These are phyloP conservation scores for Myxozyma geophila DNA, from an alignment of 805 yeast genomes.

Conservation along the genomic window DNA sequence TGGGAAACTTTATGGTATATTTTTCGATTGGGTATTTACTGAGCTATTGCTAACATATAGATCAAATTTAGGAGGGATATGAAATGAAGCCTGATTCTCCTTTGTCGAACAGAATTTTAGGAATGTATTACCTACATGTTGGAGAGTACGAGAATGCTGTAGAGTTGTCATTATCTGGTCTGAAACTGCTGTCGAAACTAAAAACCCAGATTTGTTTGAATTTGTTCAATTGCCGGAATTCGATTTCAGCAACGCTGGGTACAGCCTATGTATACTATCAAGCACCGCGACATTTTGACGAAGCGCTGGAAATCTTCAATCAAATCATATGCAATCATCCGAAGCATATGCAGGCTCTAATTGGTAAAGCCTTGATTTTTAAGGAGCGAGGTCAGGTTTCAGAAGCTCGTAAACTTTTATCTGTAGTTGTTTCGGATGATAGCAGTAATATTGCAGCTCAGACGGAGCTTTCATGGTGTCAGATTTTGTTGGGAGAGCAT, in stretches of 20 bases:
- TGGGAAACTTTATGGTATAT: constrained; percentile 18
- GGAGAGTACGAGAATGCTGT: constrained; percentile 69
- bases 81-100: constrained; percentile 50
- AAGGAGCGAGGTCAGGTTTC: constrained; percentile 64
- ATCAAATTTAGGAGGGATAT: constrained; percentile 50
- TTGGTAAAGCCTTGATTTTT: constrained; percentile 81
- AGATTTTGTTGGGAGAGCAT: constrained; percentile 57
- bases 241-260: constrained; percentile 55
- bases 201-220: constrained; percentile 8
- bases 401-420: constrained; percentile 60
- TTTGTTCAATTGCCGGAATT: constrained; percentile 6
- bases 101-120: constrained; percentile 67
- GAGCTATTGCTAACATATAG: neutral
- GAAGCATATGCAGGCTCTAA: constrained; percentile 61
- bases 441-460: constrained; percentile 65
- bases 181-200: constrained; percentile 47
- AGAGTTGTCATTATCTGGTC: constrained; percentile 62
- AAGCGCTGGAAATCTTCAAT: constrained; percentile 75
- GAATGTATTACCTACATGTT: constrained; percentile 61
- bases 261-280: constrained; percentile 80
- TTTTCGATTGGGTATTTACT: neutral
- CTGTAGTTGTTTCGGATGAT: constrained; percentile 52
- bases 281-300: constrained; percentile 82
- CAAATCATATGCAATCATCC: constrained; percentile 56
- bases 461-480: constrained; percentile 79